These are phyloP conservation scores for Rhodosporidiobolus odoratus DNA, from an alignment of 768 basidiomycete genomes.

Conservation along the genomic window DNA sequence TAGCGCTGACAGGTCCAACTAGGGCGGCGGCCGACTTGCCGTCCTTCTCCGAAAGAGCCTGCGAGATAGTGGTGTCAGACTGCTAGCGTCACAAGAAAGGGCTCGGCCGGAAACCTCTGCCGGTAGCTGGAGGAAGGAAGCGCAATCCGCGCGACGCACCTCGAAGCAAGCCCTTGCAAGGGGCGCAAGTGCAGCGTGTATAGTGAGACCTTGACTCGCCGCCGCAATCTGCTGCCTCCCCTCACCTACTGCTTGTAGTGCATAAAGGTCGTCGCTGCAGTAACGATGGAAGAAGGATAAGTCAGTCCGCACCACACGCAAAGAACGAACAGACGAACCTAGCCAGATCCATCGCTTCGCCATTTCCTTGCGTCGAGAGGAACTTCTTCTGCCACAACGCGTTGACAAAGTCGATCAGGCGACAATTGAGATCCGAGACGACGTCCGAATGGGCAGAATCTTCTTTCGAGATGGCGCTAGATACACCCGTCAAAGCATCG, in stretches of 20 bases:
- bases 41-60: background rate
- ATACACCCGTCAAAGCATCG: slow-evolving; percentile 16
- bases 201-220: background rate
- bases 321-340: background rate
- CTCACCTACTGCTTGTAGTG: background rate
- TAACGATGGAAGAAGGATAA: too few relatives aligned
- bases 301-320: too few relatives aligned
- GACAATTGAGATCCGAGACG: slow-evolving; percentile 15
- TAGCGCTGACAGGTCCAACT: background rate
- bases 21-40: background rate
- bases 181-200: slow-evolving; percentile 13
- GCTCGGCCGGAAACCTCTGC: background rate
- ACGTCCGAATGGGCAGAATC: background rate
- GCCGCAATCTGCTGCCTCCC: background rate
- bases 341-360: background rate
- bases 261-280: slow-evolving; percentile 3
- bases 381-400: slow-evolving; percentile 20
- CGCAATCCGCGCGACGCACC: background rate
- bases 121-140: background rate
- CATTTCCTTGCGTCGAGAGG: background rate
- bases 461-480: background rate
- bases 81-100: too few relatives aligned
- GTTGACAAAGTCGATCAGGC: slow-evolving; percentile 16
- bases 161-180: background rate
- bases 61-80: too few relatives aligned